Evolutionary conservation across 441 rosid species (phyloP), one percentile per base, ranked within the genome.

Genomic region (Raphanus hybrid): DNA sequence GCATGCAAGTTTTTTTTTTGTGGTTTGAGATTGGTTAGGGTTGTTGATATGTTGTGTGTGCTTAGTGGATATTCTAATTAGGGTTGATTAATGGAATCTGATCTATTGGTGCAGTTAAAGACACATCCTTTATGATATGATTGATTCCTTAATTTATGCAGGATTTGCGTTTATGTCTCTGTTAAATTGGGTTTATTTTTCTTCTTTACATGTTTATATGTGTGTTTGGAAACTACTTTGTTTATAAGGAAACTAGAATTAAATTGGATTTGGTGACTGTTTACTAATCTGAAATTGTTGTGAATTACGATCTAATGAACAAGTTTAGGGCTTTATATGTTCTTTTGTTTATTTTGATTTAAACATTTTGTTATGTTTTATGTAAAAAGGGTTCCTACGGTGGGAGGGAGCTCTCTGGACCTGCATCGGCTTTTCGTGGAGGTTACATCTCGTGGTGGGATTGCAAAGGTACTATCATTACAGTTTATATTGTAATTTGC

Each of bases 401-500:
- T 94, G 15, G 99, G 99, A 72, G 97, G 99, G 76, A 86, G 63
- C 70, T 81, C 81, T 79, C 89, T 92, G 37, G 93, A 94, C 82
- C 84, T 94, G 76, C 91, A 92, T 83, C 89, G 76, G 63, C 97
- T 94, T 64, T 94, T 94, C 77, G 81, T 88, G 60, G 94, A 92
- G 88, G 99, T 94, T 65, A 91, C 98, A 0, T 80, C 93, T 67
- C 92, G 97, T 52, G 98, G 99, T 73, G 99, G 99, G 75, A 82
- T 92, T n/a, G 90, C 88, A 78, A 87, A 83, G 98, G 98, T n/a
- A n/a, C n/a, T n/a, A n/a, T n/a, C n/a, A n/a, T n/a, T n/a, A n/a
- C 12, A 34, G n/a, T 20, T 18, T 12, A 39, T 55, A 26, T 29
- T n/a, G 10, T 70, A 15, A 26, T 37, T 70, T 59, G 71, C 69